Conservation (phyloP, 805 yeast species). For the Ogataea pilisensis region DNA sequence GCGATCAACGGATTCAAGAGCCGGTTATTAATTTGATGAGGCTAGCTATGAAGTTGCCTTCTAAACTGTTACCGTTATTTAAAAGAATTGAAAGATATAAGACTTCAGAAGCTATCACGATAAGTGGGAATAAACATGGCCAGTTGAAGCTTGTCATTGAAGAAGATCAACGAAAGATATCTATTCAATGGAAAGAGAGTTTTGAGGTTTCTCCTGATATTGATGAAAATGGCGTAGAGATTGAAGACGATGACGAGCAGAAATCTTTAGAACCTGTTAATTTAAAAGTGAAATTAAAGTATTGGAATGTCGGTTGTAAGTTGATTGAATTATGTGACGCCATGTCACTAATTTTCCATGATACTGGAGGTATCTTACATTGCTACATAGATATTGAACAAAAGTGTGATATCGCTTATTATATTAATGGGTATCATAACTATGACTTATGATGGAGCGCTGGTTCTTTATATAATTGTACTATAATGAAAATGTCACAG, state of each 20-base stretch:
- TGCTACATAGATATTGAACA: constrained; percentile 63
- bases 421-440: constrained; percentile 38
- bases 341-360: constrained; percentile 49
- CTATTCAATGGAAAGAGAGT: constrained; percentile 55
- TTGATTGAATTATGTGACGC: constrained; percentile 60
- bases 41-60: constrained; percentile 49
- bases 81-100: constrained; percentile 65
- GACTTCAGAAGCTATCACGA: constrained; percentile 44
- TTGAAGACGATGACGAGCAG: constrained; percentile 10
- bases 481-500: background rate
- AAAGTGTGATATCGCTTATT: constrained; percentile 62
- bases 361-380: constrained; percentile 56
- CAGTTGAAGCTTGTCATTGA: constrained; percentile 47
- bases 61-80: constrained; percentile 48
- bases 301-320: constrained; percentile 65
- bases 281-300: constrained; percentile 51
- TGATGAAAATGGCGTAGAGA: constrained; percentile 22
- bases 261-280: constrained; percentile 33
- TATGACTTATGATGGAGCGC: constrained; percentile 1
- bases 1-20: constrained; percentile 51
- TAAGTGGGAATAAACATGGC: constrained; percentile 49
- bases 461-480: background rate
- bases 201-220: constrained; percentile 37
- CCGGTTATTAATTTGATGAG: constrained; percentile 58
- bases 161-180: constrained; percentile 52